Evolutionary conservation across 257 asterid species (phyloP).

Genomic region (Solanum tacnaense): DNA sequence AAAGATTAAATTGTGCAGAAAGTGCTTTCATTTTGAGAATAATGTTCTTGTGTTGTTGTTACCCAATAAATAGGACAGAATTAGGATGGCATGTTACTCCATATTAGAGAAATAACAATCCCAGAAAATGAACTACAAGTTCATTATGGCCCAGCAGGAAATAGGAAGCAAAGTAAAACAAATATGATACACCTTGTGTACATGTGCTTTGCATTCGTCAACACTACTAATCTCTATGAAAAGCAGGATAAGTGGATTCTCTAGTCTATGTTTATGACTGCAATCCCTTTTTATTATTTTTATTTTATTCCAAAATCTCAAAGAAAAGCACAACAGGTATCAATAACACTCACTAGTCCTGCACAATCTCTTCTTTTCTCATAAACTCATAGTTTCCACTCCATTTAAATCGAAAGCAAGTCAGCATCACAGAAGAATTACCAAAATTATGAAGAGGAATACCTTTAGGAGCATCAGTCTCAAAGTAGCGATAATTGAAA

Average conservation of each 20-base stretch:
- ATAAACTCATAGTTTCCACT: neutral
- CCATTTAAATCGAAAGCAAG: neutral
- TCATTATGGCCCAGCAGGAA: neutral
- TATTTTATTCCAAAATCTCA: neutral
- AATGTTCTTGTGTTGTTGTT: neutral
- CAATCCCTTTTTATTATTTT: neutral
- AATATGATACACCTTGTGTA: neutral
- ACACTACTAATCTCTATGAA: neutral
- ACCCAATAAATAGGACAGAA: neutral
- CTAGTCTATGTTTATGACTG: neutral
- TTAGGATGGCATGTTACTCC: neutral
- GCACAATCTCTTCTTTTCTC: neutral
- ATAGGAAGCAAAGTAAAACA: neutral
- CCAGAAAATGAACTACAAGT: neutral
- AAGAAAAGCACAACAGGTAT: neutral
- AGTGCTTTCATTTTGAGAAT: neutral
- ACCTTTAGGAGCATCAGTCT: slow-evolving; percentile 97
- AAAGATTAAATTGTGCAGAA: neutral
- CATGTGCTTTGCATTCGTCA: neutral
- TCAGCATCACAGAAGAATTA: neutral
- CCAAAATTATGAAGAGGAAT: neutral
- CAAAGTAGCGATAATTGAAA: slow-evolving; percentile 92
- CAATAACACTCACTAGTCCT: neutral
- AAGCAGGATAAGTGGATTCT: neutral
- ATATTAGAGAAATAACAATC: neutral